A percentile compares a stretch with the other conserved stretches of the same genome.
phyloP scores from a whole-genome alignment of 345 rosid genomes.

The Eucalyptus tenuipes region DNA sequence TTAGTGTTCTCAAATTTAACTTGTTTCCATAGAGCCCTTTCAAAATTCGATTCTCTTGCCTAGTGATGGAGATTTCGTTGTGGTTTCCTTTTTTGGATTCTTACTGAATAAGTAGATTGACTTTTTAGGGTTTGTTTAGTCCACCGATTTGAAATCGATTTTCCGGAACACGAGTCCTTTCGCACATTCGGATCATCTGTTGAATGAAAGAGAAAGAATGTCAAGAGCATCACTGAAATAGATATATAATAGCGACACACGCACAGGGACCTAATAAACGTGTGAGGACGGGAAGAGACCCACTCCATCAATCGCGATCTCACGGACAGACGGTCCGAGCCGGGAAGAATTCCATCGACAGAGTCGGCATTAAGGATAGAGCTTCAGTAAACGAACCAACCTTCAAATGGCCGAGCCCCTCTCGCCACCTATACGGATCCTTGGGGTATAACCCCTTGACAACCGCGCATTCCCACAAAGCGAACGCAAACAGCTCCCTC shows the following conservation, averaged over 20 bases:
- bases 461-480: neutral
- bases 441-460: neutral
- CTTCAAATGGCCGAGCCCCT: neutral
- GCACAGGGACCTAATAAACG: neutral
- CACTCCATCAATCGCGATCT: neutral
- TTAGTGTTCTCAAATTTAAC: neutral
- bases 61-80: neutral
- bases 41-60: neutral
- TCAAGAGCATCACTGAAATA: neutral
- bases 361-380: neutral
- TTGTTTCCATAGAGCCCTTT: neutral
- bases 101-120: neutral
- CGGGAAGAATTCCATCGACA: neutral
- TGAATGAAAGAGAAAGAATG: neutral
- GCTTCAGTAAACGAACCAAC: neutral
- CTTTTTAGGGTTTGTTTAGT: neutral
- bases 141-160: neutral
- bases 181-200: neutral
- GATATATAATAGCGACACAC: neutral
- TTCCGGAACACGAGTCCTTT: neutral
- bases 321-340: neutral
- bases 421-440: neutral
- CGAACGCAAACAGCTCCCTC: neutral
- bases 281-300: neutral
- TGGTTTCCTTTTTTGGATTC: neutral